Base-by-base conservation (phyloP, 2,329 filamentous ascomycete species). In the Cordyceps tenuipes region DNA sequence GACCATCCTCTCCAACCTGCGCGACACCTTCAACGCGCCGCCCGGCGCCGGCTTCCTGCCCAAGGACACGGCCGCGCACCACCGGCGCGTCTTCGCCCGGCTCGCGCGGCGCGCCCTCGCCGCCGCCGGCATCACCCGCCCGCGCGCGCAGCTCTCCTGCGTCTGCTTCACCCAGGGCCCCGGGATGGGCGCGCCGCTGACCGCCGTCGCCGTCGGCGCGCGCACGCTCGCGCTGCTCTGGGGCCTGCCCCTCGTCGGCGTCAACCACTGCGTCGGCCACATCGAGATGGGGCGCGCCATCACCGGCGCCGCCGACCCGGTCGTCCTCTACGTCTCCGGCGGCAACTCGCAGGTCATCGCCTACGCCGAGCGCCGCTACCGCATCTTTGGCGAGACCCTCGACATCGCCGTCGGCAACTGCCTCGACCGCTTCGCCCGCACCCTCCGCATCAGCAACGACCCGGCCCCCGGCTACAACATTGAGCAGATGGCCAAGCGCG, bases 341-440 rank as follows among this genome's bases (percentile, higher is more conserved):
- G 94, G 94, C 61, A 99, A 99, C 78, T 96, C 93, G 15, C 93
- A 99, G 76, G 93, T 97, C 29, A 97, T 97, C 66, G 94, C 94
- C 51, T 99, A 97, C 76, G 91, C 91, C 41, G 89, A 93, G 64
- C 90, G 92, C 71, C 84, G 93, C 61, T 99, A 99, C 77, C 88
- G 94, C 61, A 99, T 99, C 71, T 99, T 99, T 72, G 94, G 94
- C 63, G 94, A 99, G 77, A 92, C 94, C 1, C 85, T 99, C 56
- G 94, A 99, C 71, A 97, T 97, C 65, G 94, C 94, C 15, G 93
- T 99, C 12, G 94, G 94, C 5, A 99, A 99, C 76, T 97, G 94
- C 72, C 84, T 99, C 51, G 94, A 99, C 74, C 86, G 94, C 39
- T 97, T 99, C 72, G 94, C 94, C 36, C 86, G 94, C 67, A 96